Conservation (phyloP, 2,329 filamentous ascomycete genomes). For the Endoconidiophora polonica region DNA sequence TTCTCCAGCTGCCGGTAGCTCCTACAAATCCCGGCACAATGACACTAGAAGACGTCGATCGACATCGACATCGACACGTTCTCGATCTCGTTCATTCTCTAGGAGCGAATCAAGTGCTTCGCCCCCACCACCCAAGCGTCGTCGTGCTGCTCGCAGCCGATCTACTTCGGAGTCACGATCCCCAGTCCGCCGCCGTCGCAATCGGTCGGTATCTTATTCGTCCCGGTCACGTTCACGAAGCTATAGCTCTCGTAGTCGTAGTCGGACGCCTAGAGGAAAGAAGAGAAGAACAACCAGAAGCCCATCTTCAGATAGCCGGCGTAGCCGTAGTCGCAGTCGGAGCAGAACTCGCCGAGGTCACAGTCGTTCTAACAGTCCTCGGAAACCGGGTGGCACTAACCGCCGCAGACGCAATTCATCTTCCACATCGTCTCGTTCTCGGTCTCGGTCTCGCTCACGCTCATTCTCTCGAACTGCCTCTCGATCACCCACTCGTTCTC, state of each 20-base stretch:
- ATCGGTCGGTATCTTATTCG: slow-evolving; percentile 1
- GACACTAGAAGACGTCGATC: slow-evolving; percentile 25
- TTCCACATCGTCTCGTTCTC: slow-evolving; percentile 7
- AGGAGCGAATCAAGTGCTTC: slow-evolving; percentile 12
- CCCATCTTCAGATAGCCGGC: slow-evolving; percentile 13
- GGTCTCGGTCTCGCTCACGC: slow-evolving; percentile 10
- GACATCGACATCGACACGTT: slow-evolving; percentile 22
- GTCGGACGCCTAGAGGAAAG: slow-evolving; percentile 4
- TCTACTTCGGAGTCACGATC: background rate
- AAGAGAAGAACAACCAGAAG: slow-evolving; percentile 9
- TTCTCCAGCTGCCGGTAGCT: slow-evolving; percentile 18
- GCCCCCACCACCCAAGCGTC: slow-evolving; percentile 10
- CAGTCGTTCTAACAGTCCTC: slow-evolving; percentile 7
- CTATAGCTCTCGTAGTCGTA: slow-evolving; percentile 2
- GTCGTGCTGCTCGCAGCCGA: slow-evolving; percentile 5
- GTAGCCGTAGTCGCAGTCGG: slow-evolving; percentile 14
- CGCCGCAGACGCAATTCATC: slow-evolving; percentile 12
- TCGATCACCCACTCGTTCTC: slow-evolving; percentile 15
- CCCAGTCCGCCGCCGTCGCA: slow-evolving; percentile 5
- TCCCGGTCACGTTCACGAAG: slow-evolving; percentile 13
- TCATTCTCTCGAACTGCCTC: slow-evolving; percentile 12
- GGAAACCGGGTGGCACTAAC: slow-evolving; percentile 4
- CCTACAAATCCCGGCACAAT: slow-evolving; percentile 24
- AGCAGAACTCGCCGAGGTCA: background rate
- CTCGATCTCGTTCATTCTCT: slow-evolving; percentile 16